These are phyloP conservation scores for Aspergillus tanneri DNA, from an alignment of 2,329 filamentous ascomycete species.

Conservation along the genomic window DNA sequence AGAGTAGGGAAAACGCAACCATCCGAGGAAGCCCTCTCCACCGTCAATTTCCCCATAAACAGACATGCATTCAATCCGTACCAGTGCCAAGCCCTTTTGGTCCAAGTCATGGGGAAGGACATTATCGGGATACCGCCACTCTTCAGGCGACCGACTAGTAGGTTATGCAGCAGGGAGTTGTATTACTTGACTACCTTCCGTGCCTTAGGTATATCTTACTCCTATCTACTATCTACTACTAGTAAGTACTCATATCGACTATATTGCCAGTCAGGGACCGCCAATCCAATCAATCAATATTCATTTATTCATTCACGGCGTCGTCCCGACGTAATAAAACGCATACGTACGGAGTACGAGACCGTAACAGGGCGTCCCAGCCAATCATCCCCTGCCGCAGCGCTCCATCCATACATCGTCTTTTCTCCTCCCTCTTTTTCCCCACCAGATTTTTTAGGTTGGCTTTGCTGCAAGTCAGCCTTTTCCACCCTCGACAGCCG, in stretches of 20 bases:
- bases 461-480: constrained; percentile 6
- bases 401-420: constrained; percentile 14
- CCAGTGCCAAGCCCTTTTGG: background rate
- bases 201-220: too few species aligned
- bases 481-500: constrained; percentile 4
- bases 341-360: too few species aligned
- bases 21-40: background rate
- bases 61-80: background rate
- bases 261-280: too few species aligned
- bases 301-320: too few species aligned
- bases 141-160: background rate
- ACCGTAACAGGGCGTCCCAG: background rate
- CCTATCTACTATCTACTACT: too few species aligned
- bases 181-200: too few species aligned
- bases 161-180: too few species aligned
- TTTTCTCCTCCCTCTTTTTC: constrained; percentile 13
- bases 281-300: too few species aligned
- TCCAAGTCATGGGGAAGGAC: constrained; percentile 4
- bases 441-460: background rate
- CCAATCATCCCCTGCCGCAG: constrained; percentile 16
- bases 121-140: constrained; percentile 1
- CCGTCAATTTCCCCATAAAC: background rate
- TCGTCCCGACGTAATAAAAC: constrained; percentile 4
- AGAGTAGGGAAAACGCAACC: background rate
- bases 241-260: too few species aligned